Evolutionary conservation across 345 rosid genomes (phyloP).

Genomic region (Corymbia maculata): DNA sequence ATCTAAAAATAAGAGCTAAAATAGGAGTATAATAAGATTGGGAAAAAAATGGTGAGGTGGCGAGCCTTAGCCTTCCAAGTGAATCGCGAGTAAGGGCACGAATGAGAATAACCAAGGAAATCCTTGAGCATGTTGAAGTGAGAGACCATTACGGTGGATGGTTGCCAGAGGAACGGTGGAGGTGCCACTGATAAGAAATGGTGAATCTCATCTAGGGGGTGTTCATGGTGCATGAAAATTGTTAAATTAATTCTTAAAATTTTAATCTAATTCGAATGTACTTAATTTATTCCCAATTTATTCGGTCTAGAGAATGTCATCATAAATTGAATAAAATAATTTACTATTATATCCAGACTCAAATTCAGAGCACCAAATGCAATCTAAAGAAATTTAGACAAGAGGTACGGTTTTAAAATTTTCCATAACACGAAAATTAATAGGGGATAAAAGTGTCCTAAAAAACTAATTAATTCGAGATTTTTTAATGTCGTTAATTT

Average conservation of each 20-base stretch:
- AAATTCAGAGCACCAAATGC: background rate
- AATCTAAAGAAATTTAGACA: background rate
- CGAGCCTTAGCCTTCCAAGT: too few relatives aligned
- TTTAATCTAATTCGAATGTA: background rate
- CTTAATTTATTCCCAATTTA: background rate
- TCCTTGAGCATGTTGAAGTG: rapidly evolving
- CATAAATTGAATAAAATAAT: too few relatives aligned
- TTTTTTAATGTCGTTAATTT: background rate
- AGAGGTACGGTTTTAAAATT: background rate
- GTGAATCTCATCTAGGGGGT: too few relatives aligned
- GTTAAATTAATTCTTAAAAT: background rate
- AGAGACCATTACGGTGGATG: rapidly evolving
- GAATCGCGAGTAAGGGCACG: background rate
- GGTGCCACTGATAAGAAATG: too few relatives aligned
- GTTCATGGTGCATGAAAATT: background rate
- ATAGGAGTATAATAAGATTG: too few relatives aligned
- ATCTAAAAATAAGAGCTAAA: too few relatives aligned
- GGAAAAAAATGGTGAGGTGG: rapidly evolving
- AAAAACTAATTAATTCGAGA: background rate
- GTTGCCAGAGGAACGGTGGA: too few relatives aligned
- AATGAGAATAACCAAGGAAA: background rate
- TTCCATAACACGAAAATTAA: rapidly evolving
- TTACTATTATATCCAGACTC: rapidly evolving
- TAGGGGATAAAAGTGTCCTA: rapidly evolving
- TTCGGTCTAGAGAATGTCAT: rapidly evolving